Evolutionary conservation across 306 rosid genomes (phyloP), one percentile per base, ranked within the genome.

Genomic region (Mucuna pruriens): DNA sequence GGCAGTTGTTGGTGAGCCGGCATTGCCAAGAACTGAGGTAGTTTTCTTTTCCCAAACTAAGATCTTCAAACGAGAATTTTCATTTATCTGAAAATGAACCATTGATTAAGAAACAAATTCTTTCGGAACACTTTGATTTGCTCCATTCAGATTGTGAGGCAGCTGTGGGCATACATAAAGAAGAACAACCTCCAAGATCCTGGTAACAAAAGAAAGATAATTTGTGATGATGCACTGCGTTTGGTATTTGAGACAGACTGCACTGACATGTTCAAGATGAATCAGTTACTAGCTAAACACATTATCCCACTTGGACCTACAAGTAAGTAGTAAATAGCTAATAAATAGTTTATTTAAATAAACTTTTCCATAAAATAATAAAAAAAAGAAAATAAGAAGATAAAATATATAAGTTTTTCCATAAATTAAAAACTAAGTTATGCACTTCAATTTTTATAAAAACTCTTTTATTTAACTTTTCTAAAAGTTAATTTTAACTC

Each of bases 211-310:
- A 89, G 94, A 78, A 92, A 90, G 88, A 92, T 92, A 57, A 92
- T 92, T 38, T 92, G 97, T 52, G 92, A 92, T 25, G 97, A 90
- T 46, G 94, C 94, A 13, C 79, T 92, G 85, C 97, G 92, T 8
- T 57, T 87, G 88, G 89, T 90, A 13, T 92, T 92, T 67, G 94
- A 92, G 91, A 92, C 97, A 1, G 97, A 92, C 87, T 88, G 94
- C 84, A 92, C 97, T 76, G 97, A 92, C 85, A 92, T 92, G 97
- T 92, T 92, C 90, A 92, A 90, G 88, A 92, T 92, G 97, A 92
- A 92, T 84, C 90, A 92, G 77, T 88, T 92, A 84, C 92, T 92
- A n/a, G 86, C 97, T 16, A 92, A 92, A 85, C 97, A 92, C 84
- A 92, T 92, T 54, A 88, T 84, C 70, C 66, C 97, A 31, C 92